Evolutionary conservation across 768 basidiomycete genomes (phyloP), one percentile per base, ranked within the genome.

Genomic region (Obba rivulosa): DNA sequence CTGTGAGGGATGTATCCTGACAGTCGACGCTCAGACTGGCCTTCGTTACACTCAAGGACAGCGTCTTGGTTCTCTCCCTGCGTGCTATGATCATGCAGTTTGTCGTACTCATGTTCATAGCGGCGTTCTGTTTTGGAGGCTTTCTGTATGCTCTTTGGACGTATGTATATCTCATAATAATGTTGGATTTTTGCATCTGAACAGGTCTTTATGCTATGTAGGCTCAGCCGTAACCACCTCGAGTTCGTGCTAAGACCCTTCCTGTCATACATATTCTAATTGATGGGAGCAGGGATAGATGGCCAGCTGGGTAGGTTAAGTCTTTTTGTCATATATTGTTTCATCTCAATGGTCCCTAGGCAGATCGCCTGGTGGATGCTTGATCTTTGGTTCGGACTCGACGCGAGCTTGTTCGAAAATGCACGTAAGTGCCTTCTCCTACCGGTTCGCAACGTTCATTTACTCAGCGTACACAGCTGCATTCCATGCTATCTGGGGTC

Each of bases 61-160:
- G 84, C 52, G 70, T 87, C 35, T 84, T 88, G 79, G 85, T 89
- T 18, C 73, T 91, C 20, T 84, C 88, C 7, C 67, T 92, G 25
- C 83, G 95, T 1, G 91, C 93, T 1, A 95, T 98, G 93, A 81
- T 97, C 49, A 74, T 84, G 53, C 92, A 98, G 61, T 98, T 98
- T 60, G 66, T 78, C 18, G 69, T 80, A n/a, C 71, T 92, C 20
- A 90, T 92, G 87, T 59, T 83, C 24, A 86, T 92, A 16, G 91
- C 92, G 4, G 82, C 79, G 1, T 94, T 92, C 62, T 94, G 92
- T 61, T 96, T 96, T 62, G 80, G 83, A 28, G 93, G 93, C 2
- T 97, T 97, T 65, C 65, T 92, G 39, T 97, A 96, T 67, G 92
- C 91, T 0, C 71, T 97, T 9, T 96, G 86, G 86, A 96, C 92